Percentiles rank a stretch among this genome's conserved stretches.
These are phyloP conservation scores for Xylaria sp. DNA, from an alignment of 2,329 filamentous ascomycete genomes.

Conservation along the genomic window DNA sequence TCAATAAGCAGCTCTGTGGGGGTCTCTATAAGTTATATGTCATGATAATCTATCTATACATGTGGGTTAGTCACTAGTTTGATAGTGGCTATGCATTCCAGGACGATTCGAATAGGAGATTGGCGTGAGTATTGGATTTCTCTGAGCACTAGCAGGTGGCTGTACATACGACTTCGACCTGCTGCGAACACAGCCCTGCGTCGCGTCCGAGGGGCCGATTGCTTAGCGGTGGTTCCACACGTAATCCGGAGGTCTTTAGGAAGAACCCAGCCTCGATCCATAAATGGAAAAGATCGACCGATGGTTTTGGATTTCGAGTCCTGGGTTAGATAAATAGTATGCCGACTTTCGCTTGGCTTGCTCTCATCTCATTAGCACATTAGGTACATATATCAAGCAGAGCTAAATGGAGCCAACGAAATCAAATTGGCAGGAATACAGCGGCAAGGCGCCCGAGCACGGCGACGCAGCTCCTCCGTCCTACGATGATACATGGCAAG, in stretches of 20 bases:
- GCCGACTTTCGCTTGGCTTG: background rate
- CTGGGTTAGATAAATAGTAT: background rate
- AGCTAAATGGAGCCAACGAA: slow-evolving; percentile 10
- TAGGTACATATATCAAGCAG: background rate
- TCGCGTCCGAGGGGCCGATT: background rate
- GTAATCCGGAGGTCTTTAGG: background rate
- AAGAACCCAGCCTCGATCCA: background rate
- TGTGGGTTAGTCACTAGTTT: background rate
- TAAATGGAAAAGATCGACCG: slow-evolving; percentile 13
- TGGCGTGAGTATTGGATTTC: background rate
- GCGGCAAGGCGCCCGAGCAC: slow-evolving; percentile 22
- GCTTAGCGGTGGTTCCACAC: background rate
- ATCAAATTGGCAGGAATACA: background rate
- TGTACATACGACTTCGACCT: no score
- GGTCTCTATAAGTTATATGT: background rate
- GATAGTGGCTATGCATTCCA: slow-evolving; percentile 2
- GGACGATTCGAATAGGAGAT: background rate
- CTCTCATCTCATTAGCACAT: slow-evolving; percentile 4
- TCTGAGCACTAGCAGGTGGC: background rate
- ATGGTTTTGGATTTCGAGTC: background rate
- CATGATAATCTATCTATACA: background rate
- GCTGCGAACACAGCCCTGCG: background rate
- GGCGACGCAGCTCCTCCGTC: slow-evolving; percentile 36
- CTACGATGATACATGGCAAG: slow-evolving; percentile 38
- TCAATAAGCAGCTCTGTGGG: background rate